phyloP scores from a whole-genome alignment of 2,329 filamentous ascomycete genomes.

The Cladosporium sphaerospermum region DNA sequence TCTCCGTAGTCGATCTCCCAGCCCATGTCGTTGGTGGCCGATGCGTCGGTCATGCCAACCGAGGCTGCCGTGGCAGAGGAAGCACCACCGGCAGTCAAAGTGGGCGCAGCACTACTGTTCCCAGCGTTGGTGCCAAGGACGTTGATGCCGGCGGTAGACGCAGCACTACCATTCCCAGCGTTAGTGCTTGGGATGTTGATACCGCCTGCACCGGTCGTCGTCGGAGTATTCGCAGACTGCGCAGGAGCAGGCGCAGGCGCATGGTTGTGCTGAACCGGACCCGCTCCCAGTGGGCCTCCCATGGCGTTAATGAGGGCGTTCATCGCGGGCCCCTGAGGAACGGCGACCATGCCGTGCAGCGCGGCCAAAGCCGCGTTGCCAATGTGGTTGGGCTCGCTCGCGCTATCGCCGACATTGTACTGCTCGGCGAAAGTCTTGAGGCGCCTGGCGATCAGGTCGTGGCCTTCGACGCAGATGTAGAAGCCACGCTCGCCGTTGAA shows the following conservation, averaged over 20 bases:
- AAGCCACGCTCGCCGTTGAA: constrained; percentile 16
- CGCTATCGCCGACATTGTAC: constrained; percentile 19
- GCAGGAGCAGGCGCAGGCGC: background rate
- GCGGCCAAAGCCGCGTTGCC: background rate
- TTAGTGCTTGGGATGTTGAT: background rate
- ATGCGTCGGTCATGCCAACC: constrained; percentile 9
- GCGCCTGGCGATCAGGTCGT: constrained; percentile 15
- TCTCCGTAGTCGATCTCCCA: background rate
- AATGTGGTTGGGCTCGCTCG: background rate
- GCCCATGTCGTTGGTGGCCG: background rate
- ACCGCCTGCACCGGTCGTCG: background rate
- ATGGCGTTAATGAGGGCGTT: constrained; percentile 9
- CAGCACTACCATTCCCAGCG: background rate
- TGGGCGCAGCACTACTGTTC: background rate
- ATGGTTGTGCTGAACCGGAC: background rate
- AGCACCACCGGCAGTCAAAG: background rate
- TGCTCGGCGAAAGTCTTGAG: constrained; percentile 20
- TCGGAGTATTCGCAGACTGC: background rate
- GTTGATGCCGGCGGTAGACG: background rate
- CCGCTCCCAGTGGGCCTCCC: background rate
- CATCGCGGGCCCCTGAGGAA: background rate
- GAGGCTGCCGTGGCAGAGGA: background rate
- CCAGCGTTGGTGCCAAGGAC: background rate
- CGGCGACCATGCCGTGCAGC: background rate
- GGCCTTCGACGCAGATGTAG: constrained; percentile 17